Percentiles rank a stretch among this genome's conserved stretches.
Evolutionary conservation across 441 rosid species (phyloP).

Genomic region (Rhodomyrtus psidioides): DNA sequence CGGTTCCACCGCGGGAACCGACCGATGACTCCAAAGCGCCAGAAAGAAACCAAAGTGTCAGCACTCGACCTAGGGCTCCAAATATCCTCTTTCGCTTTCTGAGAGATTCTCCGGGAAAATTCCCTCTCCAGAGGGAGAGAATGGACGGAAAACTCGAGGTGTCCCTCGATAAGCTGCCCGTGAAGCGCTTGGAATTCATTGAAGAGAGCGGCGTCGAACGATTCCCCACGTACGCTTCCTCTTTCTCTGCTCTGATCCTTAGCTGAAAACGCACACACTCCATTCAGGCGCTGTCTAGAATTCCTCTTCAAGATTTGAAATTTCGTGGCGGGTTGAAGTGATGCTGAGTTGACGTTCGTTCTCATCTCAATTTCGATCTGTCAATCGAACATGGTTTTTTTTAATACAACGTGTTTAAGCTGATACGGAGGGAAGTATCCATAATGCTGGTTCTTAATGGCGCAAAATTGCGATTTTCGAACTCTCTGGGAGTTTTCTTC

Average conservation of each 20-base stretch:
- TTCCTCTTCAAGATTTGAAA: background rate
- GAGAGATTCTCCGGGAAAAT: constrained; percentile 1
- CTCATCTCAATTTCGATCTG: background rate
- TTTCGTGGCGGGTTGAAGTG: background rate
- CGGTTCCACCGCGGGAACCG: too few species aligned
- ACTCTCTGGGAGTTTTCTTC: background rate
- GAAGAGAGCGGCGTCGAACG: constrained; percentile 82
- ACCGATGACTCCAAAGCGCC: background rate
- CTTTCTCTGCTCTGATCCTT: background rate
- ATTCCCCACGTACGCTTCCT: constrained; percentile 52
- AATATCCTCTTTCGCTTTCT: background rate
- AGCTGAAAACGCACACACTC: background rate
- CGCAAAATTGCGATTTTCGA: background rate
- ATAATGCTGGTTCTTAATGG: background rate
- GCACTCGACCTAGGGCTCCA: background rate
- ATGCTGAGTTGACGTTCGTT: background rate
- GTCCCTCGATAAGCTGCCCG: constrained; percentile 79
- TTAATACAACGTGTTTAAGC: background rate
- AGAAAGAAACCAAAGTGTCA: background rate
- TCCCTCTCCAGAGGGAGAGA: background rate
- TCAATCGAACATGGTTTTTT: background rate
- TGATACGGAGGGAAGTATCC: background rate
- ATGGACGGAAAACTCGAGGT: constrained; percentile 66
- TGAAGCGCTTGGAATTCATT: constrained; percentile 68
- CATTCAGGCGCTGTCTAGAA: background rate